Evolutionary conservation across 2,329 filamentous ascomycete genomes (phyloP), one percentile per base, ranked within the genome.

Genomic region (Triangularia setosa): DNA sequence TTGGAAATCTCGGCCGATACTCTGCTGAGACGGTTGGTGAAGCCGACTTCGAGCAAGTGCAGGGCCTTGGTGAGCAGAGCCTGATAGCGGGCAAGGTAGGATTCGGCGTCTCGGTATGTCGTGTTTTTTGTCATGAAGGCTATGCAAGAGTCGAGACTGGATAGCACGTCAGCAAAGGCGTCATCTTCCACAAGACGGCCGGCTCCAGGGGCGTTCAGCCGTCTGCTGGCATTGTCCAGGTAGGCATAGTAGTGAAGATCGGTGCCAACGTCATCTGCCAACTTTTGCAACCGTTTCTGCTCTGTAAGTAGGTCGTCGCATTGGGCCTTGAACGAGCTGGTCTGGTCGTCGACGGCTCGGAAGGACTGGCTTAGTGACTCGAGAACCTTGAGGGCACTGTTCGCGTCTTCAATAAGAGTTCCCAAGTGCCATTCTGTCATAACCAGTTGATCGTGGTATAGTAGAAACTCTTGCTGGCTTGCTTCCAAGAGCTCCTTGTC

Each of bases 171-270:
- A 1, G 90, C 88, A 73, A 98, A 97, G 54, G 91, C 90, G 59
- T 90, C 88, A 63, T 90, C 89, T 55, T 93, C 90, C 16, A 97
- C 93, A 62, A 97, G 83, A 64, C 90, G 92, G 58, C 91, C 89
- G 21, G 94, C 93, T 0, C 93, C 93, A 0, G 95, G 93, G 0
- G 93, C 93, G 79, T 98, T 98, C 64, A 99, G 85, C 14, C 93
- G 86, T 62, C 93, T 86, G 0, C 93, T 97, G 65, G 94, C 93
- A 56, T 90, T 93, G 68, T 99, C 95, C 5, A 99, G 84, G 73
- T 97, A 97, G 21, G 90, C 87, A 76, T 99, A 99, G 77, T 96
- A 97, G 73, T 93, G 89, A n/a, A 97, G 81, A 71, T 97, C 96
- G 24, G 91, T 90, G 25, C 91, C 90, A 63, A 99, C 90, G 64